Base-by-base conservation (phyloP, 2,329 filamentous ascomycete genomes). In the Cadophora luteo-olivacea region DNA sequence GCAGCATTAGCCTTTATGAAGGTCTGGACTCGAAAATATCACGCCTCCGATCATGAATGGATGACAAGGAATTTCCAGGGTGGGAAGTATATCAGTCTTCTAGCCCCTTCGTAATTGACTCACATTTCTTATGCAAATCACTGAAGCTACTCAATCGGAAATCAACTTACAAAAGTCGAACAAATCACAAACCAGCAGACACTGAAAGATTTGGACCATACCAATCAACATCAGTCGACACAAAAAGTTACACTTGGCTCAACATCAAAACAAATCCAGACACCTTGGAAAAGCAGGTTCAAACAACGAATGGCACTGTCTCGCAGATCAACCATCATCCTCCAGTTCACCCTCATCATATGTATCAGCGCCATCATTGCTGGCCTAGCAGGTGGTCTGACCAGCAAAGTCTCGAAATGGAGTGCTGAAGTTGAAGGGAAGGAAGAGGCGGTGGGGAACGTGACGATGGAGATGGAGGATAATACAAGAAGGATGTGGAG, bases 331-430 rank as follows among this genome's bases (percentile, higher is more conserved):
- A 16, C 36, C 32, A 22, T 63, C 1, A 63, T 65, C 55, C 16
- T 68, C 4, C 49, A 65, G 38, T 49, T 68, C 49, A 9, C 49
- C 16, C 66, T 65, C 19, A 62, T 65, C n/a, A 62, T 68, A 22
- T 22, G 51, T 9, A 65, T 68, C 57, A 68, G 62, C 32, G 62
- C 62, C 29, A 55, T 54, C 14, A 65, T 68, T 16, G 62, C 66
- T 1, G 62, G 62, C 3, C 51, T 61, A 4, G 62, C 54, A 16
- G 57, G 66, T 55, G 66, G 66, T 4, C 49, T 68, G 25, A 68
- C 66, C 3, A 57, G 57, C 54, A 32, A 11, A 33, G 49, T 62
- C 29, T 36, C 41, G 22, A 62, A 62, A 16, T 62, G 57, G 55
- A 57, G 41, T 1, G 29, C 19, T 33, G 65, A 36, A 4, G n/a